These are phyloP conservation scores for Scheffersomyces stambukii DNA, from an alignment of 1,139 yeast species.

Conservation along the genomic window DNA sequence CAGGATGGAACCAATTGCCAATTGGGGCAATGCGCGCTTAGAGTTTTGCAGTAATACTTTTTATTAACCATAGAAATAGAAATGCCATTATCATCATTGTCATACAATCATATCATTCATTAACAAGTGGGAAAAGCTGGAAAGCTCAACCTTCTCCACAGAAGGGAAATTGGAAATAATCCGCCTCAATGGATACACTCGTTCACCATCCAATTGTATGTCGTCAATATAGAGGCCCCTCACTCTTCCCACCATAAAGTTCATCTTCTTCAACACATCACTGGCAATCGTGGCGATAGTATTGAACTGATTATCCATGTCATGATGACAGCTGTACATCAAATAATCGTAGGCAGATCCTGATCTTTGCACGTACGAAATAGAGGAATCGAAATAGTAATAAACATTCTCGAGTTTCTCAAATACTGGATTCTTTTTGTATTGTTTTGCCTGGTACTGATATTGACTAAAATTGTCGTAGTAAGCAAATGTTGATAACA, in stretches of 20 bases:
- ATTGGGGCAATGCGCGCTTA: too few species aligned
- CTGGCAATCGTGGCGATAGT: constrained; percentile 30
- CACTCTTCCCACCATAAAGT: constrained; percentile 30
- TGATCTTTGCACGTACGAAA: constrained; percentile 9
- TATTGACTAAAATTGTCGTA: constrained; percentile 1
- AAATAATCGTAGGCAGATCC: constrained; percentile 6
- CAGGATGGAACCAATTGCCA: too few species aligned
- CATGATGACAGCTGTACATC: constrained; percentile 2
- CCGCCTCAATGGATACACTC: constrained; percentile 27
- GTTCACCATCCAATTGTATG: constrained; percentile 27
- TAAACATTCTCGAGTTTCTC: constrained; percentile 23
- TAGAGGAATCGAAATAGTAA: constrained; percentile 33
- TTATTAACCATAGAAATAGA: too few species aligned
- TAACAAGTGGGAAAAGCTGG: constrained; percentile 17
- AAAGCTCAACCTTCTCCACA: constrained; percentile 29
- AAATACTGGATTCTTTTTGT: neutral
- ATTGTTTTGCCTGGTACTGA: constrained; percentile 1
- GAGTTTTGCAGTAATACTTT: too few species aligned
- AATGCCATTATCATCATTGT: too few species aligned
- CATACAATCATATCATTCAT: constrained; percentile 13
- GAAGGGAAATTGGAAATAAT: constrained; percentile 31
- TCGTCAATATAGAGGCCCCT: constrained; percentile 35
- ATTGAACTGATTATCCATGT: constrained; percentile 15
- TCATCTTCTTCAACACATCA: constrained; percentile 33
- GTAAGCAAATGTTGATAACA: constrained; percentile 1